A percentile compares a stretch with the other conserved stretches of the same genome.
phyloP scores from a whole-genome alignment of 352 stramenopile genomes.

The Phytophthora crassamura region DNA sequence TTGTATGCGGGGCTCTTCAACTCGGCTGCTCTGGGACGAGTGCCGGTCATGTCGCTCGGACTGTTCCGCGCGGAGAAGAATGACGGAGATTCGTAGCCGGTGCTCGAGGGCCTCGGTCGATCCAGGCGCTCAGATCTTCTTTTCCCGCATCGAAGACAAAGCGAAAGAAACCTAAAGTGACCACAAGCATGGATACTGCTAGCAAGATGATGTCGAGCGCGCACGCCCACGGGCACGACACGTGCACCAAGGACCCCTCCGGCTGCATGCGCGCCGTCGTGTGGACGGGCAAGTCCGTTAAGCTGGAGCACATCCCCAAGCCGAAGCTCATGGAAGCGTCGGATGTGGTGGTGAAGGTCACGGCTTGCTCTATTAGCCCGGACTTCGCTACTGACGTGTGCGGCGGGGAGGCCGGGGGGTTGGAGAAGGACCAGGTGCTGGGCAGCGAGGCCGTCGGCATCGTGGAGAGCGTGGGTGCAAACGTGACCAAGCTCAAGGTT shows the following conservation, averaged over 20 bases:
- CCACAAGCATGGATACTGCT: constrained; percentile 27
- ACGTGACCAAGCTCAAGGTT: constrained; percentile 58
- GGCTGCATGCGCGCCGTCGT: constrained; percentile 69
- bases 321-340: constrained; percentile 59
- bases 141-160: constrained; percentile 28
- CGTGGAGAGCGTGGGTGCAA: constrained; percentile 55
- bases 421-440: constrained; percentile 71
- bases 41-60: constrained; percentile 19
- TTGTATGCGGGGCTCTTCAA: constrained; percentile 9
- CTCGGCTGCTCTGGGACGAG: constrained; percentile 18
- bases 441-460: constrained; percentile 77
- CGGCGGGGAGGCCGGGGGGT: constrained; percentile 39
- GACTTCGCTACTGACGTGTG: constrained; percentile 60
- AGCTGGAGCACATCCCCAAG: constrained; percentile 60
- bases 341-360: constrained; percentile 74
- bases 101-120: neutral
- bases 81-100: no score
- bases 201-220: constrained; percentile 37
- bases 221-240: constrained; percentile 29
- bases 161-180: constrained; percentile 1
- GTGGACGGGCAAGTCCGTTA: constrained; percentile 64
- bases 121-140: constrained; percentile 25
- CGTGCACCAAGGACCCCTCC: constrained; percentile 41
- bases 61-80: neutral
- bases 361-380: constrained; percentile 62